Evolutionary conservation across 805 yeast species (phyloP).

Genomic region (Pichia pseudocactophila): DNA sequence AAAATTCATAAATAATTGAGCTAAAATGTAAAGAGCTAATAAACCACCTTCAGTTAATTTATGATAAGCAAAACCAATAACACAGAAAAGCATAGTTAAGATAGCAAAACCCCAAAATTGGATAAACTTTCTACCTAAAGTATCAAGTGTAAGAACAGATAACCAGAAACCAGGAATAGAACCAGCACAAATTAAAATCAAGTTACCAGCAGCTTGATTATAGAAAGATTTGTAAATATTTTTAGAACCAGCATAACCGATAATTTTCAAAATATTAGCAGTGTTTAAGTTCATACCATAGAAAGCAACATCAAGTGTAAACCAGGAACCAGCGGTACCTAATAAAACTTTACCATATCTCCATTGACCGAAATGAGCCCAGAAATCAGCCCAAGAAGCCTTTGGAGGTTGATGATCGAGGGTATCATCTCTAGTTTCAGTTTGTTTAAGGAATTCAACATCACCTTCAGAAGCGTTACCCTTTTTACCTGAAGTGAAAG

Average conservation of each 20-base stretch:
- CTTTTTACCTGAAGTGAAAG: constrained; percentile 39
- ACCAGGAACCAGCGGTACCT: constrained; percentile 92
- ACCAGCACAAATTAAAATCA: constrained; percentile 91
- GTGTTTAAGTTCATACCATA: constrained; percentile 84
- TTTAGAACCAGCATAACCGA: constrained; percentile 68
- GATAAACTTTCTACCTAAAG: constrained; percentile 75
- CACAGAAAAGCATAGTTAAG: constrained; percentile 64
- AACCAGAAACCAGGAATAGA: constrained; percentile 92
- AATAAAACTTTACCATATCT: constrained; percentile 72
- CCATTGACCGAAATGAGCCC: constrained; percentile 73
- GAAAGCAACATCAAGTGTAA: constrained; percentile 80
- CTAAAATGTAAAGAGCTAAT: constrained; percentile 67
- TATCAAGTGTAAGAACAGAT: constrained; percentile 71
- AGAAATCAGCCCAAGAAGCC: constrained; percentile 73
- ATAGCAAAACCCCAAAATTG: constrained; percentile 70
- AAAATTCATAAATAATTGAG: constrained; percentile 84
- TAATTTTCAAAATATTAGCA: constrained; percentile 68
- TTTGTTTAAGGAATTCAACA: constrained; percentile 36
- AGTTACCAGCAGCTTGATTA: constrained; percentile 83
- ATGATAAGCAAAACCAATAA: constrained; percentile 78
- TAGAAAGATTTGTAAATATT: constrained; percentile 65
- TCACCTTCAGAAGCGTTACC: constrained; percentile 42
- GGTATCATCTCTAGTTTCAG: constrained; percentile 34
- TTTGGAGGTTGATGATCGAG: constrained; percentile 51
- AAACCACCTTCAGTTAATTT: constrained; percentile 57